Evolutionary conservation across 1,139 yeast species (phyloP), one percentile per base, ranked within the genome.

Genomic region (Sugiyamaella sp.): DNA sequence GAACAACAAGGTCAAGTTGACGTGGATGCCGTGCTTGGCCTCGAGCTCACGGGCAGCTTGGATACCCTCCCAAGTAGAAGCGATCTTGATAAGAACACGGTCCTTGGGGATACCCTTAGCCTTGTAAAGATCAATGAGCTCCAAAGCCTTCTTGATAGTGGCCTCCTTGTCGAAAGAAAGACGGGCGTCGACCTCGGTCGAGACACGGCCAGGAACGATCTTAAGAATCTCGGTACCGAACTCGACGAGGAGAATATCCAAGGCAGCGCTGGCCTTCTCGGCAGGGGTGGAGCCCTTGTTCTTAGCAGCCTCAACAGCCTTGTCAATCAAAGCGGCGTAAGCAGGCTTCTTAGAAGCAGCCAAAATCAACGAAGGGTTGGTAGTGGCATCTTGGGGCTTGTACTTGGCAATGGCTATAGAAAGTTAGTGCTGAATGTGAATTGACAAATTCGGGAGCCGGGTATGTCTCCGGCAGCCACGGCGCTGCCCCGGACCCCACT

Each of bases 21-120:
- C 84, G 86, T 93, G 99, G 68, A 93, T 83, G 54, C 84, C 90
- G 79, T 93, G 81, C 76, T 93, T 84, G 63, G 85, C 74, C 80
- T 95, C 99, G 73, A 95, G 83, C 75, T 88, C 96, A 73, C 85
- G 84, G 57, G 99, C 99, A 66, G 99, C 99, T 77, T 89, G 97
- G 73, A 93, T 93, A 81, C 99, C 99, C 79, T 93, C 99, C 89
- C 95, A 93, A 64, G 99, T 93, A 61, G 98, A 87, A 60, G 99
- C 99, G 67, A 95, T 82, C 84, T 93, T 93, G 77, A 93, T 95
- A 72, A 93, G 82, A 59, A 93, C 82, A 74, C 98, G 83, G 62
- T 91, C 97, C 80, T 88, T 89, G 62, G 76, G 70, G 67, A 93
- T 86, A 64, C 98, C 98, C 69, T 81, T 80, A 60, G 83, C 77